Percentiles rank a stretch among this genome's conserved stretches.
phyloP scores from a whole-genome alignment of 495 filamentous ascomycete species.

The Penicillium nucicola region DNA sequence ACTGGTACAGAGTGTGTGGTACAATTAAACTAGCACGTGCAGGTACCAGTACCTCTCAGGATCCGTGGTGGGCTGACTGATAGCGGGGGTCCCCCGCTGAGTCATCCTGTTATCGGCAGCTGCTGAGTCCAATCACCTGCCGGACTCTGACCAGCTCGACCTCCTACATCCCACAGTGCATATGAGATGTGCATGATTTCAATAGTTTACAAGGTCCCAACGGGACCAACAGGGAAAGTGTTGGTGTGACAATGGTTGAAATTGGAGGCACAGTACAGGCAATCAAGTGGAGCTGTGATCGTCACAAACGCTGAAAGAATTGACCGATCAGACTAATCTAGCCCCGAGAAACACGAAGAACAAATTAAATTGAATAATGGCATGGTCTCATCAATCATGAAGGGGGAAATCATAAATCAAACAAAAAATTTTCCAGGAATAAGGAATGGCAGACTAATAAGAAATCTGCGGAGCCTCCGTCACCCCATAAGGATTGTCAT shows the following conservation, averaged over 20 bases:
- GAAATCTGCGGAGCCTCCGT: slow-evolving; percentile 3
- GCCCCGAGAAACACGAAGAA: too few species aligned
- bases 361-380: neutral
- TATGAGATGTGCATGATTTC: too few species aligned
- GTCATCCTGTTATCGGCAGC: slow-evolving; percentile 2
- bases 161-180: too few species aligned
- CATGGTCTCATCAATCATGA: slow-evolving; percentile 9
- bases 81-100: slow-evolving; percentile 12
- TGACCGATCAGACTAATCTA: neutral
- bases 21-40: neutral
- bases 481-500: slow-evolving; percentile 16
- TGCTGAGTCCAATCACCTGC: neutral
- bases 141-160: too few species aligned
- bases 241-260: too few species aligned
- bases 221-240: too few species aligned
- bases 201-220: too few species aligned
- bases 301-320: too few species aligned
- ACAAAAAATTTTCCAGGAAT: too few species aligned
- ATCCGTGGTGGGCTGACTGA: slow-evolving; percentile 9
- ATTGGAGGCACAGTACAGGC: too few species aligned
- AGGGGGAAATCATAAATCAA: neutral
- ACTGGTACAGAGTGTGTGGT: neutral
- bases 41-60: slow-evolving; percentile 12
- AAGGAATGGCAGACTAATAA: slow-evolving; percentile 7
- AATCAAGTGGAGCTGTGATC: too few species aligned